Percentiles rank a stretch among this genome's conserved stretches.
phyloP scores from a whole-genome alignment of 768 basidiomycete genomes.

The Hemileccinum impolitum region DNA sequence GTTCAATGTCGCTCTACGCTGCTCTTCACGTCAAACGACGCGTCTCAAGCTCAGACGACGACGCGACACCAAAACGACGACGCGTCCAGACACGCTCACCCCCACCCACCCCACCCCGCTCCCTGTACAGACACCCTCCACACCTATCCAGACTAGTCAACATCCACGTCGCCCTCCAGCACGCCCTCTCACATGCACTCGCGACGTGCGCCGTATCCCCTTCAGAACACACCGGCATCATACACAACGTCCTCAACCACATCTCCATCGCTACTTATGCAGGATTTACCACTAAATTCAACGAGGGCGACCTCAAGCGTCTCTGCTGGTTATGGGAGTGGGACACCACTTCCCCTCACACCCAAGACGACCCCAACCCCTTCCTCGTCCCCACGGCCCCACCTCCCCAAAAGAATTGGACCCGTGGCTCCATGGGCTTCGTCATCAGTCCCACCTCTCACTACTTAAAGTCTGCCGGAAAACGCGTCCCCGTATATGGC shows the following conservation, averaged over 20 bases:
- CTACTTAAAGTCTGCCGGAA: constrained; percentile 59
- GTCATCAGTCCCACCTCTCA: constrained; percentile 71
- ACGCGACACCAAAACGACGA: constrained; percentile 63
- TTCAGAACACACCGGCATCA: constrained; percentile 67
- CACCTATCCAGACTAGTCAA: constrained; percentile 59
- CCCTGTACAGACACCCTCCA: constrained; percentile 40
- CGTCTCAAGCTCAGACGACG: constrained; percentile 47
- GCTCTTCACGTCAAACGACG: constrained; percentile 59
- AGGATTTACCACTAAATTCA: constrained; percentile 62
- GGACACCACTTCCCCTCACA: constrained; percentile 48
- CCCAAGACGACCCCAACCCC: constrained; percentile 63
- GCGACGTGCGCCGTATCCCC: constrained; percentile 81
- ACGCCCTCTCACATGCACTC: constrained; percentile 81
- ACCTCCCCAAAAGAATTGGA: constrained; percentile 60
- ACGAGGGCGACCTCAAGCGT: constrained; percentile 64
- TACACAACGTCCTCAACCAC: constrained; percentile 78
- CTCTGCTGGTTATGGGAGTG: constrained; percentile 92
- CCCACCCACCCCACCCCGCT: constrained; percentile 57
- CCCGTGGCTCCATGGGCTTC: constrained; percentile 76
- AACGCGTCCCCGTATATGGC: constrained; percentile 76
- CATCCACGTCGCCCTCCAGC: constrained; percentile 70
- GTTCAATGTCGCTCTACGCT: constrained; percentile 15
- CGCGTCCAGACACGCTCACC: constrained; percentile 39
- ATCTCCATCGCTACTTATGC: constrained; percentile 65
- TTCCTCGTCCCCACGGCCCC: constrained; percentile 51